Percentiles rank a stretch among this genome's conserved stretches.
phyloP scores from a whole-genome alignment of 192 early-diverging fungal genomes.

The Coemansia pectinata region DNA sequence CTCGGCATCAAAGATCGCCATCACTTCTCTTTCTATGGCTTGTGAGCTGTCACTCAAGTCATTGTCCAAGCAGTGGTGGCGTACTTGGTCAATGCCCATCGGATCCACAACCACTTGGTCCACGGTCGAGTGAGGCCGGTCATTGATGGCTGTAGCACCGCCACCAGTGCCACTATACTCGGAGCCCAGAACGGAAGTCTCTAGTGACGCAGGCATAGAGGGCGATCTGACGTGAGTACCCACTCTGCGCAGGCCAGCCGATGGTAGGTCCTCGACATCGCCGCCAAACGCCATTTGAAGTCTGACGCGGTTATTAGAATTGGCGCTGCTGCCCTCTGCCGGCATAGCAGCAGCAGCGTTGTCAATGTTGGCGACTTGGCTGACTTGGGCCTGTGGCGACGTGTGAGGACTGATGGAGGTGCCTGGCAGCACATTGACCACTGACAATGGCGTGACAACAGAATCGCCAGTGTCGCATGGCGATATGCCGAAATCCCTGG shows the following conservation, averaged over 20 bases:
- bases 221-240: constrained; percentile 21
- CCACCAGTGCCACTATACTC: not conserved
- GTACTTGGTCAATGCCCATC: not conserved
- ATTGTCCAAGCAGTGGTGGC: not conserved
- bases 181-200: constrained; percentile 1
- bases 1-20: constrained; percentile 27
- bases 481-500: constrained; percentile 14
- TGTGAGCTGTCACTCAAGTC: not conserved
- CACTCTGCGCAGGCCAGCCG: not conserved
- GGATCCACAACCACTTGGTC: not conserved
- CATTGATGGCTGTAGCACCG: not conserved
- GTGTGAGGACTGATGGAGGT: constrained; percentile 15
- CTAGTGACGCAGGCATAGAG: constrained; percentile 17
- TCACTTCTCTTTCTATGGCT: not conserved
- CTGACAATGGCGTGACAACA: constrained; percentile 41
- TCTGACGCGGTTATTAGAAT: not conserved
- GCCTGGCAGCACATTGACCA: constrained; percentile 43
- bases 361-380: not conserved
- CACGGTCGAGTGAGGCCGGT: constrained; percentile 23
- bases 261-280: constrained; percentile 18
- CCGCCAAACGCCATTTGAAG: constrained; percentile 23
- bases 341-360: not conserved
- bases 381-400: constrained; percentile 15
- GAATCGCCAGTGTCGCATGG: constrained; percentile 47
- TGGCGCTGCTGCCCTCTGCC: not conserved